Conservation (phyloP, 805 yeast species). For the Candida maesae region DNA sequence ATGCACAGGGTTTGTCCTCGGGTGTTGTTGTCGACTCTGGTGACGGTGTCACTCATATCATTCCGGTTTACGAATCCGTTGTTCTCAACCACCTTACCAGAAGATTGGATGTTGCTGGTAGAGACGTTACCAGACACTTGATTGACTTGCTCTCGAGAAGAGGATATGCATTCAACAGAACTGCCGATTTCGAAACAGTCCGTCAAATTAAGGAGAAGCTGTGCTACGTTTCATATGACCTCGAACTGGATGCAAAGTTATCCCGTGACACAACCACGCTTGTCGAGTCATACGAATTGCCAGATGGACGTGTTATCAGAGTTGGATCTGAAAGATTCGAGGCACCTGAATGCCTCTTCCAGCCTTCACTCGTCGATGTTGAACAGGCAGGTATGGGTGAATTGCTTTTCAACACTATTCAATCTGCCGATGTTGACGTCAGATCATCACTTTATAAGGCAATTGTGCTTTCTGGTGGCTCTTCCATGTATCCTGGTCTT, state of each 20-base stretch:
- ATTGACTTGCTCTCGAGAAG: constrained; percentile 88
- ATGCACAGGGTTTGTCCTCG: constrained; percentile 93
- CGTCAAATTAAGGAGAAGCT: constrained; percentile 96
- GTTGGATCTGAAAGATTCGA: constrained; percentile 95
- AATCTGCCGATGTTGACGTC: constrained; percentile 91
- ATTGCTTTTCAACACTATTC: constrained; percentile 84
- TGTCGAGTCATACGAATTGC: constrained; percentile 88
- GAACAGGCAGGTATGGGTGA: constrained; percentile 98
- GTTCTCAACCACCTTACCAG: constrained; percentile 92
- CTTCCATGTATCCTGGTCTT: constrained; percentile 97
- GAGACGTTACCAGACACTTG: constrained; percentile 96
- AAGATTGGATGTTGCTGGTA: constrained; percentile 94
- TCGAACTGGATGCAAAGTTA: constrained; percentile 81
- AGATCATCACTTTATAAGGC: constrained; percentile 86
- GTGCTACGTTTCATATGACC: constrained; percentile 92
- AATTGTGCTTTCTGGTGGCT: constrained; percentile 94
- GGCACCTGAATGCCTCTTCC: constrained; percentile 96
- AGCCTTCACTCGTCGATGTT: constrained; percentile 90
- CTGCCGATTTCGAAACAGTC: constrained; percentile 98
- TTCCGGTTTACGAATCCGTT: constrained; percentile 95
- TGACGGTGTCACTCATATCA: constrained; percentile 98
- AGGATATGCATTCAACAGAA: constrained; percentile 97
- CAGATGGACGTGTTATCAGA: constrained; percentile 93
- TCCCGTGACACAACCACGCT: constrained; percentile 94
- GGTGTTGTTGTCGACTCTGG: constrained; percentile 99